phyloP scores from a whole-genome alignment of 768 basidiomycete genomes.

The Myochromella boudieri region DNA sequence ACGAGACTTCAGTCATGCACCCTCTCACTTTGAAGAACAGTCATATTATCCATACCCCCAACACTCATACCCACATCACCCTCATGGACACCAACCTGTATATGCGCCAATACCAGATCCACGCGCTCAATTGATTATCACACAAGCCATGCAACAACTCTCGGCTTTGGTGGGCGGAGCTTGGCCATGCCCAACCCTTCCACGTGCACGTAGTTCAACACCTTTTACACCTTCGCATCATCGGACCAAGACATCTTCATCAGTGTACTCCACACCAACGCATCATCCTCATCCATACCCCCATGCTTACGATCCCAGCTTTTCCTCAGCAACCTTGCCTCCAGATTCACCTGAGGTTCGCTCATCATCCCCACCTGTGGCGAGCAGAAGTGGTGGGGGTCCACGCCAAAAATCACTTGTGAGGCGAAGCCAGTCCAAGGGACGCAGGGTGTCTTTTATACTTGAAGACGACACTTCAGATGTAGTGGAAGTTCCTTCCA shows the following conservation, averaged over 20 bases:
- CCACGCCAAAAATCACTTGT: slow-evolving; percentile 37
- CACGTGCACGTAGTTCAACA: slow-evolving; percentile 16
- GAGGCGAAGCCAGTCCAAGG: slow-evolving; percentile 50
- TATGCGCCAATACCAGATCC: slow-evolving; percentile 37
- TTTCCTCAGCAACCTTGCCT: slow-evolving; percentile 48
- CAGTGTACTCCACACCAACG: slow-evolving; percentile 35
- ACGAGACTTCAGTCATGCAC: slow-evolving; percentile 12
- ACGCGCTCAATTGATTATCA: slow-evolving; percentile 40
- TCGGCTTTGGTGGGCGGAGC: slow-evolving; percentile 25
- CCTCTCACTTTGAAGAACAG: slow-evolving; percentile 13
- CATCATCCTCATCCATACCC: slow-evolving; percentile 38
- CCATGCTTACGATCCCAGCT: slow-evolving; percentile 41
- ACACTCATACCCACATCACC: slow-evolving; percentile 20
- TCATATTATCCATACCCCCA: slow-evolving; percentile 22
- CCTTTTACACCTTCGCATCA: slow-evolving; percentile 31
- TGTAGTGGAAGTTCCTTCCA: slow-evolving; percentile 7
- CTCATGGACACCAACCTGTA: slow-evolving; percentile 20
- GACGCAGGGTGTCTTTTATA: slow-evolving; percentile 58
- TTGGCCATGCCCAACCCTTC: slow-evolving; percentile 26
- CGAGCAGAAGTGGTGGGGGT: slow-evolving; percentile 18
- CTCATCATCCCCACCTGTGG: slow-evolving; percentile 37
- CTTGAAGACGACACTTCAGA: slow-evolving; percentile 27
- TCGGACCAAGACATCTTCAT: slow-evolving; percentile 16
- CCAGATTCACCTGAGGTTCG: slow-evolving; percentile 47
- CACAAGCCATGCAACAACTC: slow-evolving; percentile 44